These are phyloP conservation scores for Mucor saturninus DNA, from an alignment of 371 early-diverging fungal species.

Conservation along the genomic window DNA sequence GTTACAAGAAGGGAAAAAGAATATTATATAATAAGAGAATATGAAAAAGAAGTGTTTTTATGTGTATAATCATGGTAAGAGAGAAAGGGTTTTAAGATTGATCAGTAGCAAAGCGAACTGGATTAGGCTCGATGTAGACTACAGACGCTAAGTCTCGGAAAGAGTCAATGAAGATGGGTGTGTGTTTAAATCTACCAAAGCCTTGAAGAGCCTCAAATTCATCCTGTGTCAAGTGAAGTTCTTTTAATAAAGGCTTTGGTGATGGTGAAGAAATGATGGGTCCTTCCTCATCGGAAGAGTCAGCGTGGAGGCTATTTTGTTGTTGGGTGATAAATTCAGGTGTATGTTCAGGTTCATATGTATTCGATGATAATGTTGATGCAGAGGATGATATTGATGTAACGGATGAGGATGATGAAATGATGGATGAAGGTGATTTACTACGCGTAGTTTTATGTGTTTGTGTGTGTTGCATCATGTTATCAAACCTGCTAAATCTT, in stretches of 20 bases:
- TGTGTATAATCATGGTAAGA: neutral
- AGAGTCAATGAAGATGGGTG: slow-evolving; percentile 43
- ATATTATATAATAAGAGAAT: neutral
- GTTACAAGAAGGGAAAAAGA: neutral
- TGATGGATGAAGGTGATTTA: slow-evolving; percentile 6
- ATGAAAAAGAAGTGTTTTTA: neutral
- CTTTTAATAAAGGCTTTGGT: slow-evolving; percentile 21
- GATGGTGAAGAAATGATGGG: slow-evolving; percentile 28
- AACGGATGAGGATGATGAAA: neutral
- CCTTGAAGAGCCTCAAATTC: slow-evolving; percentile 55
- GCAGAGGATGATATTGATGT: slow-evolving; percentile 1
- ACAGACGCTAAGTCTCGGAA: slow-evolving; percentile 35
- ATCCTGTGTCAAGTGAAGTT: slow-evolving; percentile 42
- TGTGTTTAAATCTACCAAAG: slow-evolving; percentile 42
- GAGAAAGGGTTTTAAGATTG: neutral
- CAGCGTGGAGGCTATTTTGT: slow-evolving; percentile 4
- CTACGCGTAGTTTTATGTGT: slow-evolving; percentile 43
- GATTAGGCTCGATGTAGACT: slow-evolving; percentile 34
- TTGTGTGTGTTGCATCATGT: slow-evolving; percentile 70
- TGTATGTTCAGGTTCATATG: slow-evolving; percentile 17
- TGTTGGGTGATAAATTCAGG: slow-evolving; percentile 12
- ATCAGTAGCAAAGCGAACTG: slow-evolving; percentile 12
- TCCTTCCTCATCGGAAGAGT: slow-evolving; percentile 22
- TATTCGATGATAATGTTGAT: slow-evolving; percentile 5
- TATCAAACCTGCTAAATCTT: slow-evolving; percentile 65